A percentile compares a stretch with the other conserved stretches of the same genome.
These are phyloP conservation scores for Pterulicium gracile DNA, from an alignment of 1,284 basidiomycete genomes.

Conservation along the genomic window DNA sequence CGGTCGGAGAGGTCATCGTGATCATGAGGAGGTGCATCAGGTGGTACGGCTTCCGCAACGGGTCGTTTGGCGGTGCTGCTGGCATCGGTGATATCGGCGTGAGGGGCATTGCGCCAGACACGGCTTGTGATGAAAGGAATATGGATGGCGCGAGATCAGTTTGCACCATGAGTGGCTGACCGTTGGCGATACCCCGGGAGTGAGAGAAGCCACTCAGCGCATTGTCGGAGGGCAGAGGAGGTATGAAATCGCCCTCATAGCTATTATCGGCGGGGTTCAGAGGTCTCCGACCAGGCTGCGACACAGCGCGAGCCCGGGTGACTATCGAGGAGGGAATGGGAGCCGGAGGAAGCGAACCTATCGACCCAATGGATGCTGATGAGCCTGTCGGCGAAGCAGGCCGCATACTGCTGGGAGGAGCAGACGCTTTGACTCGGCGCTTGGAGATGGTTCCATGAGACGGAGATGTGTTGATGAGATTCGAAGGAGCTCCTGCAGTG, in stretches of 20 bases:
- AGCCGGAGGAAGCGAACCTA: not conserved
- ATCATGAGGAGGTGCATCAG: constrained; percentile 73
- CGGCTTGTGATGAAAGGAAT: constrained; percentile 20
- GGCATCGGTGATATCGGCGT: constrained; percentile 70
- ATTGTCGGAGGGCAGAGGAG: constrained; percentile 5
- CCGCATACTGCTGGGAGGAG: not conserved
- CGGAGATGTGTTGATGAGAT: not conserved
- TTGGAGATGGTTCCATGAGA: not conserved
- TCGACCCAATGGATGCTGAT: not conserved
- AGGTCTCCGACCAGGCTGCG: not conserved
- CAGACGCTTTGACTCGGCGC: not conserved
- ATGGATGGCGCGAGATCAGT: not conserved
- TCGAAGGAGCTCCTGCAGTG: not conserved
- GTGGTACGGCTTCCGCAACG: constrained; percentile 82
- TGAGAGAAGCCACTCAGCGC: constrained; percentile 23
- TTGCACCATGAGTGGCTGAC: not conserved
- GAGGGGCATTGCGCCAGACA: constrained; percentile 47
- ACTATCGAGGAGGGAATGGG: not conserved
- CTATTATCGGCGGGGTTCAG: not conserved
- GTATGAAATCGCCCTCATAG: not conserved
- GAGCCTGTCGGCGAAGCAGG: not conserved
- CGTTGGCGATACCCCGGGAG: constrained; percentile 26
- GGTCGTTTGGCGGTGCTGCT: constrained; percentile 54
- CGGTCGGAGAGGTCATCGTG: constrained; percentile 75
- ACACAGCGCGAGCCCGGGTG: not conserved